Evolutionary conservation across 2,329 filamentous ascomycete genomes (phyloP).

Genomic region (Botrytis porri): DNA sequence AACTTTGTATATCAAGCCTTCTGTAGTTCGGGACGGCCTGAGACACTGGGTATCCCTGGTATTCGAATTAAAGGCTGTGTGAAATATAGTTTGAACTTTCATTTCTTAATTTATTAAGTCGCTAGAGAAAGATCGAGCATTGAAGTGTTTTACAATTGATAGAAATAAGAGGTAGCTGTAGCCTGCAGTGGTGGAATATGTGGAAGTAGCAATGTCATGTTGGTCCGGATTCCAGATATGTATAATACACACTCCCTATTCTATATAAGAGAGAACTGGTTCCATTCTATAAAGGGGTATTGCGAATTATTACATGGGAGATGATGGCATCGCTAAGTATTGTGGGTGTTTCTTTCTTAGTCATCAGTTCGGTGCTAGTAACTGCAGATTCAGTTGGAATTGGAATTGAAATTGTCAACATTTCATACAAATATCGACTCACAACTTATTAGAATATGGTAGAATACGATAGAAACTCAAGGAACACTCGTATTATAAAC

Average conservation of each 20-base stretch:
- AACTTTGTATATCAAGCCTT: neutral
- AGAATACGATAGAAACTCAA: too few species aligned
- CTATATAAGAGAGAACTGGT: too few species aligned
- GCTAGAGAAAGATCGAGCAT: neutral
- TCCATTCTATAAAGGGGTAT: neutral
- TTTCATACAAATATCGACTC: neutral
- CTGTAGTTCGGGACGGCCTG: neutral
- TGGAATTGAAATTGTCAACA: too few species aligned
- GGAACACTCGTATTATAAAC: too few species aligned
- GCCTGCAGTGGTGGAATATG: neutral
- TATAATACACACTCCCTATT: neutral
- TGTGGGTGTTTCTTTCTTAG: neutral
- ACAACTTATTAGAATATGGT: too few species aligned
- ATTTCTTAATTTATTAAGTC: too few species aligned
- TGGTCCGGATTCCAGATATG: neutral
- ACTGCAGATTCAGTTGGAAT: too few species aligned
- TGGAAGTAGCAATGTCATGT: neutral
- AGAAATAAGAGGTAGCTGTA: neutral
- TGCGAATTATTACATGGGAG: neutral
- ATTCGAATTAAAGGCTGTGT: neutral
- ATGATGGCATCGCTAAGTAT: neutral
- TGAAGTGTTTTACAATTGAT: neutral
- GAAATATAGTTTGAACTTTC: neutral
- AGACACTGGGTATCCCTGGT: neutral
- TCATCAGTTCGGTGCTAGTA: neutral